Base-by-base conservation (phyloP, 2,329 filamentous ascomycete genomes). In the Aspergillus aculeatus region DNA sequence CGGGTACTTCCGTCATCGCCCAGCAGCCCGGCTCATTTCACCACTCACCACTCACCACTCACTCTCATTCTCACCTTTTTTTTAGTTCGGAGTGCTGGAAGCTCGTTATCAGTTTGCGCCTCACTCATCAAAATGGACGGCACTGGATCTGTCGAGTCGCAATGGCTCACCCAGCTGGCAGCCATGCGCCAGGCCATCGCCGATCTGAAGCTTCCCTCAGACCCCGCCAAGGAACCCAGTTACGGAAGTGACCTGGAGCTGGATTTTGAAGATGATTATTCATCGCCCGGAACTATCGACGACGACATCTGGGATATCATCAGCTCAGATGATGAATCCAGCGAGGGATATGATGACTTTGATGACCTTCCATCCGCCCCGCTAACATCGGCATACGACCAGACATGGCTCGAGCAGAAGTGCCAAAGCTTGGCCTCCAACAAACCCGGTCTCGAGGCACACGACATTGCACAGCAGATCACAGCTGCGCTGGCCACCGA, bases 261-360 rank as follows among this genome's bases (percentile, higher is more conserved):
- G 38, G 81, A 88, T 48, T 77, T 88, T 54, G 87, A 90, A 62
- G 86, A 91, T 9, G 83, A 86, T 50, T 77, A 84, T 23, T 84
- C 83, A 3, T 83, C 80, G 4, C 85, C 85, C 5, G 86, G 84
- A 48, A 73, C 84, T 19, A 85, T 86, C 5, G 90, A 94, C 60
- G 92, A 97, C 76, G 88, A 55, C 23, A 55, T 97, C 10, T 97
- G 94, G 94, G 93, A 97, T 73, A 87, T 96, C 60, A 91, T 96
- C 70, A 92, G 88, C 60, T 88, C 89, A 24, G 86, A 86, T 21
- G 88, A 88, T 58, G 81, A 84, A 72, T 89, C 85, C 69, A 89
- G 86, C 67, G 90, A 84, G 58, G 79, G 90, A 62, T 78, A 86
- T 31, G 84, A 88, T 51, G 83, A 84, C 26, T 77, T 81, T 44